A percentile compares a stretch with the other conserved stretches of the same genome.
phyloP scores from a whole-genome alignment of 768 basidiomycete species.

The Myochromella boudieri region DNA sequence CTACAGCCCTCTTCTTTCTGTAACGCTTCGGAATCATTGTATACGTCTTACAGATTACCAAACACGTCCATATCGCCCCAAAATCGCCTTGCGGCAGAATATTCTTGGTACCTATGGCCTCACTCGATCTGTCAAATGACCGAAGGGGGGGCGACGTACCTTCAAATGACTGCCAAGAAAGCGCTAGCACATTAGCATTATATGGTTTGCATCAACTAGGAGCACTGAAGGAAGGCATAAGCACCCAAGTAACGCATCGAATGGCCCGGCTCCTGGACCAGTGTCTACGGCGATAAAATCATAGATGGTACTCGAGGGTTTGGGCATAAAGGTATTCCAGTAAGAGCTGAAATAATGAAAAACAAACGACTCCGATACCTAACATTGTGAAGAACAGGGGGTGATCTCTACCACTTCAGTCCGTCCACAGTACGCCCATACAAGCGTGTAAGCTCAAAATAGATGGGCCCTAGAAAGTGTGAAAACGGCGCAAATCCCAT shows the following conservation, averaged over 20 bases:
- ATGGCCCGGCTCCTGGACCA: slow-evolving; percentile 27
- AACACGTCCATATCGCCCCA: no score
- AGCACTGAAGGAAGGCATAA: slow-evolving; percentile 21
- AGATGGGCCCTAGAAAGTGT: no score
- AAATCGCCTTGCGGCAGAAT: no score
- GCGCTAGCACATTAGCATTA: slow-evolving; percentile 28
- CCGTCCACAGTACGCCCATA: no score
- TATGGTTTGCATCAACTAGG: slow-evolving; percentile 27
- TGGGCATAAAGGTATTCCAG: slow-evolving; percentile 12
- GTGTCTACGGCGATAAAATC: slow-evolving; percentile 28
- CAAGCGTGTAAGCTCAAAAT: no score
- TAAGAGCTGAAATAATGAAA: background rate
- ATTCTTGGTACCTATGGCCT: slow-evolving; percentile 28
- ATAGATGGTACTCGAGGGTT: slow-evolving; percentile 15
- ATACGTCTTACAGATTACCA: no score
- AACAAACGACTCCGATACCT: background rate
- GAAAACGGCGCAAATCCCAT: no score
- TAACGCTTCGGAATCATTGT: no score
- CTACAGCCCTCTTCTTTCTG: no score
- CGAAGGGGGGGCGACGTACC: slow-evolving; percentile 12
- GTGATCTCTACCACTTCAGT: no score
- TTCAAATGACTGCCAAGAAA: slow-evolving; percentile 22
- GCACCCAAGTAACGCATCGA: background rate
- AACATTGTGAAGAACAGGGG: background rate
- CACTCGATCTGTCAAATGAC: slow-evolving; percentile 10